Evolutionary conservation across 2,329 filamentous ascomycete genomes (phyloP), one percentile per base, ranked within the genome.

Genomic region (Plectosphaerella plurivora): DNA sequence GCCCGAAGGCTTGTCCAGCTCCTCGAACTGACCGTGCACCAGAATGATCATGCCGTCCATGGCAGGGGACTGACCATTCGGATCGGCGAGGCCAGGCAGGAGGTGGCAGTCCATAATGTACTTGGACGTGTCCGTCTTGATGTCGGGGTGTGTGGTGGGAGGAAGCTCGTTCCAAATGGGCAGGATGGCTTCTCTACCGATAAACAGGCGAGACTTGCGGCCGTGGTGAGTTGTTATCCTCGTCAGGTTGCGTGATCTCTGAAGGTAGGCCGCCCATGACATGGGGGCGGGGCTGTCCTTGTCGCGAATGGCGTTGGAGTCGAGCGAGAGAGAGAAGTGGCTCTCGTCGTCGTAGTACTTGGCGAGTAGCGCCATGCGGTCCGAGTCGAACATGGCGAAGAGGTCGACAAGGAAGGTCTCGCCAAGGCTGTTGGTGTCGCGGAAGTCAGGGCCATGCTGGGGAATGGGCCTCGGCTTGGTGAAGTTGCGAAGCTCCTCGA

Each of bases 81-180:
- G 85, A 60, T 95, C 90, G 3, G 81, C 79, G 22, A 95, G 77
- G 35, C 86, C 84, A 2, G 86, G 81, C 35, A 92, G 74, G 15
- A 87, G 80, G 61, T 91, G 86, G 59, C 89, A 92, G 68, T 96
- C 91, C 64, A 96, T 84, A 50, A 91, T 82, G 77, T 91, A 96
- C 61, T 91, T 88, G 62, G 82, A 76, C 12, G 84, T 71, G 46
- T 89, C 82, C 1, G 79, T 71, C 47, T 78, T 74, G 56, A 95
- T 79, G 61, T 87, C 80, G 2, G 90, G 87, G 65, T 96, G 91
- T 45, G 80, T 81, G 9, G 90, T 93, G 41, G 74, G 71, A 1
- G 91, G 91, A 3, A 96, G 75, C 4, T 73, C 72, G 51, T 80
- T 79, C 86, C 91, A 95, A 16, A 84, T 66, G 52, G 85, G 78